A percentile compares a stretch with the other conserved stretches of the same genome.
These are phyloP conservation scores for Kalanchoe fedtschenkoi DNA, from an alignment of 164 flowering plant species.

Conservation along the genomic window DNA sequence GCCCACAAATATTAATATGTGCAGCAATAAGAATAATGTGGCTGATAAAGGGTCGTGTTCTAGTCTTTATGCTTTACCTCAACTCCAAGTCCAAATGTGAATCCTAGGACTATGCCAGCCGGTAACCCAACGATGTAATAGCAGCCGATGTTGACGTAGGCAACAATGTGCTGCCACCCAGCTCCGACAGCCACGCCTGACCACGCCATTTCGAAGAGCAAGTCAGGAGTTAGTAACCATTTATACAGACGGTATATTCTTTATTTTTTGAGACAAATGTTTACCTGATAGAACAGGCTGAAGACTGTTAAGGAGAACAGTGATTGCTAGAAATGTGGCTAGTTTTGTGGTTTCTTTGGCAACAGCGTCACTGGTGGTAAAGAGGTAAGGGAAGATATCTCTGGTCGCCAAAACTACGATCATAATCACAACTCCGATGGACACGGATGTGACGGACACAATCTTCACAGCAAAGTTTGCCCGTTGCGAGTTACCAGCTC, in stretches of 20 bases:
- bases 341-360: slow-evolving; percentile 19
- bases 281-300: slow-evolving; percentile 37
- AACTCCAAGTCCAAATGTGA: slow-evolving; percentile 22
- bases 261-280: not conserved
- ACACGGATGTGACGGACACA: slow-evolving; percentile 19
- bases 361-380: slow-evolving; percentile 27
- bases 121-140: slow-evolving; percentile 41
- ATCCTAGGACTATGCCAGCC: slow-evolving; percentile 29
- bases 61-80: slow-evolving; percentile 14
- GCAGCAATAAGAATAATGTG: not conserved
- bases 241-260: not conserved
- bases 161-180: slow-evolving; percentile 42
- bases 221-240: not conserved
- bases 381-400: slow-evolving; percentile 25
- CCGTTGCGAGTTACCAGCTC: slow-evolving; percentile 39
- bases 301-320: slow-evolving; percentile 41
- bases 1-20: too few species aligned
- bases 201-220: not conserved
- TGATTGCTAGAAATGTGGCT: slow-evolving; percentile 27
- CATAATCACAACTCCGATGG: slow-evolving; percentile 31
- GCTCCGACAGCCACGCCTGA: slow-evolving; percentile 50
- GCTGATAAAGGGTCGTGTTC: not conserved
- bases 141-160: slow-evolving; percentile 33
- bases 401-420: slow-evolving; percentile 18
- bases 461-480: slow-evolving; percentile 38